phyloP scores from a whole-genome alignment of 2,329 filamentous ascomycete species.

The Colletotrichum lupini region DNA sequence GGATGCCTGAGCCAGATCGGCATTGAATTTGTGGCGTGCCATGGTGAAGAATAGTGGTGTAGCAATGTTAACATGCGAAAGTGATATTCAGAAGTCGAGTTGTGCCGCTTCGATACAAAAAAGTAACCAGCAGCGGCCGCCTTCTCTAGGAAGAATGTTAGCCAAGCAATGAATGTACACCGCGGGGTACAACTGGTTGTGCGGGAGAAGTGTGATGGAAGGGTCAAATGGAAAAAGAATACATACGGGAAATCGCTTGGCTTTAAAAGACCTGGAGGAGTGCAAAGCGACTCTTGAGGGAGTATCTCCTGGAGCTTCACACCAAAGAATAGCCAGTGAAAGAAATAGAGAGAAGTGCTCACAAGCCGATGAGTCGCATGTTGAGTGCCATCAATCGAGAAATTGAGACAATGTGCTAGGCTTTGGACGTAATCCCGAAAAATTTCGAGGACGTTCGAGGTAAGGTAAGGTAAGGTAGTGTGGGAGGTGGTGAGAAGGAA shows the following conservation, averaged over 20 bases:
- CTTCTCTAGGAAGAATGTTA: background rate
- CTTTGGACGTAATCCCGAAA: no score
- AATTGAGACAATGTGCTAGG: no score
- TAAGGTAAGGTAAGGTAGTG: background rate
- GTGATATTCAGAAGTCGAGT: no score
- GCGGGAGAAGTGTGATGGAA: background rate
- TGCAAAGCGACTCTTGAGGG: no score
- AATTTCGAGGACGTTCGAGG: no score
- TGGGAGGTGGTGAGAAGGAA: background rate
- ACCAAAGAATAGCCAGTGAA: no score
- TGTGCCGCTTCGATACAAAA: background rate
- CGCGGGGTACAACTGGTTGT: background rate
- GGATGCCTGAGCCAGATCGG: slow-evolving; percentile 60
- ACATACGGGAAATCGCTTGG: background rate
- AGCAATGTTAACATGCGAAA: background rate
- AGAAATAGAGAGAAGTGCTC: no score
- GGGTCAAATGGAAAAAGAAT: background rate
- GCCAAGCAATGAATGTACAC: background rate
- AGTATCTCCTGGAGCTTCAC: no score
- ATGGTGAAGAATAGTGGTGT: slow-evolving; percentile 54
- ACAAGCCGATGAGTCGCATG: no score
- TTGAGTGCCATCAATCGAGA: no score
- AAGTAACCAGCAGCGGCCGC: background rate
- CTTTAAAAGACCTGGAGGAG: background rate
- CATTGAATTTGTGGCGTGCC: slow-evolving; percentile 73